phyloP scores from a whole-genome alignment of 1,284 basidiomycete species.

The Ceratobasidium sp. region DNA sequence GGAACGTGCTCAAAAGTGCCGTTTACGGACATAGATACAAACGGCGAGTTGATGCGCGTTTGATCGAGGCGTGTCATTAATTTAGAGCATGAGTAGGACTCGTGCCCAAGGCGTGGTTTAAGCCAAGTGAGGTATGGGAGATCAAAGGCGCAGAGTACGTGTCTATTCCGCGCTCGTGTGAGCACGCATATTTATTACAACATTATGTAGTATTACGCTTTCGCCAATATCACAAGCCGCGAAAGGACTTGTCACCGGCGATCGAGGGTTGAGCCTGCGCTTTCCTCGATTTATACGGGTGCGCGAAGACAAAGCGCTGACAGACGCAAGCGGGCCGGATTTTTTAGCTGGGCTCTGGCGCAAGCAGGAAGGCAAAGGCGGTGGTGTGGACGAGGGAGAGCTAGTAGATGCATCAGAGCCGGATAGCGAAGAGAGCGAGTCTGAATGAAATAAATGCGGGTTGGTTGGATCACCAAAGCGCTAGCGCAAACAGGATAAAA shows the following conservation, averaged over 20 bases:
- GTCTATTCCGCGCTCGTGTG: background rate
- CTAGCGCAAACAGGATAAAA: slow-evolving; percentile 44
- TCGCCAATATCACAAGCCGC: slow-evolving; percentile 92
- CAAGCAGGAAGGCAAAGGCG: slow-evolving; percentile 70
- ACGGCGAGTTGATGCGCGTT: slow-evolving; percentile 63
- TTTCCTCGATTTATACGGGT: slow-evolving; percentile 96
- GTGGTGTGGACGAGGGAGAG: slow-evolving; percentile 67
- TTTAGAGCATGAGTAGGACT: slow-evolving; percentile 66
- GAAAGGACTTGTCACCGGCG: slow-evolving; percentile 72
- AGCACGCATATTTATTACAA: slow-evolving; percentile 21
- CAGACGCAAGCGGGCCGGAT: slow-evolving; percentile 93
- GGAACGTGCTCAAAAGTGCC: slow-evolving; percentile 74
- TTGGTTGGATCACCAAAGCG: background rate
- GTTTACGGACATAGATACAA: slow-evolving; percentile 77
- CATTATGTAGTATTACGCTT: slow-evolving; percentile 76
- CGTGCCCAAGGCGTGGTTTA: slow-evolving; percentile 86
- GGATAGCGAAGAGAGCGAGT: slow-evolving; percentile 56
- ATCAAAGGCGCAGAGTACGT: slow-evolving; percentile 88
- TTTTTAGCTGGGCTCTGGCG: slow-evolving; percentile 79
- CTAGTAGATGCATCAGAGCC: slow-evolving; percentile 66
- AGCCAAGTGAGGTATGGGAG: slow-evolving; percentile 91
- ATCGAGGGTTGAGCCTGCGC: slow-evolving; percentile 84
- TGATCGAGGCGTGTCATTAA: background rate
- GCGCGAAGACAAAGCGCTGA: slow-evolving; percentile 92
- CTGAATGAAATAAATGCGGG: slow-evolving; percentile 20